A percentile compares a stretch with the other conserved stretches of the same genome.
These are phyloP conservation scores for Pedinophyceae sp. DNA, from an alignment of 139 green algal genomes.

Conservation along the genomic window DNA sequence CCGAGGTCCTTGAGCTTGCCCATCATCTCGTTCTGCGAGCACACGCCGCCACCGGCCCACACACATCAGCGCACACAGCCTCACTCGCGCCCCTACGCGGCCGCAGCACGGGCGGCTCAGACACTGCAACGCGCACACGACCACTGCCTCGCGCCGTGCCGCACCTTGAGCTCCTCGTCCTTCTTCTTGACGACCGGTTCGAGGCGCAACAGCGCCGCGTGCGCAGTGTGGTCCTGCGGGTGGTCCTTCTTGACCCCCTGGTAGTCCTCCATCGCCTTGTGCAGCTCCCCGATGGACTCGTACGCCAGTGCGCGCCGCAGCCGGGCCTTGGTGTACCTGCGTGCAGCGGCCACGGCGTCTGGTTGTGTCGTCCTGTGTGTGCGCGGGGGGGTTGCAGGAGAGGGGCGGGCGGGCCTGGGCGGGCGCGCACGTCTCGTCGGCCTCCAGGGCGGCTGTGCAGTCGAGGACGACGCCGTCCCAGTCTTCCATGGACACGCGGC, in stretches of 20 bases:
- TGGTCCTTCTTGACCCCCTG: no score
- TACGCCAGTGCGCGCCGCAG: no score
- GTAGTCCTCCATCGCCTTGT: no score
- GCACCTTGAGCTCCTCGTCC: slow-evolving; percentile 10
- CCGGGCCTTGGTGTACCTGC: no score
- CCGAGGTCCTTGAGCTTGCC: slow-evolving; percentile 11
- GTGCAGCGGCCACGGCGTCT: no score
- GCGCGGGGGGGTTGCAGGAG: no score
- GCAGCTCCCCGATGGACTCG: not conserved
- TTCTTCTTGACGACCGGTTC: slow-evolving; percentile 1
- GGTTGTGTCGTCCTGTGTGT: not conserved
- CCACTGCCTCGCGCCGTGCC: no score
- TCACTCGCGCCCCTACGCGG: not conserved
- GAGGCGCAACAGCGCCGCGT: not conserved
- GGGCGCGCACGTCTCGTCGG: slow-evolving; percentile 2
- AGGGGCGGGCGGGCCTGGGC: not conserved
- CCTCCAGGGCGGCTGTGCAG: slow-evolving; percentile 1
- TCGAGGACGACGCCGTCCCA: not conserved
- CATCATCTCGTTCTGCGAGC: slow-evolving; percentile 8
- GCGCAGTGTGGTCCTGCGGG: not conserved
- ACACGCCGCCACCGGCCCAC: not conserved
- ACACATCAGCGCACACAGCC: not conserved
- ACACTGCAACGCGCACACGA: no score
- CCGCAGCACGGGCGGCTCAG: not conserved
- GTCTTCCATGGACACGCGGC: slow-evolving; percentile 1